Base-by-base conservation (phyloP, 2,329 filamentous ascomycete species). In the Xylariaceae sp. region DNA sequence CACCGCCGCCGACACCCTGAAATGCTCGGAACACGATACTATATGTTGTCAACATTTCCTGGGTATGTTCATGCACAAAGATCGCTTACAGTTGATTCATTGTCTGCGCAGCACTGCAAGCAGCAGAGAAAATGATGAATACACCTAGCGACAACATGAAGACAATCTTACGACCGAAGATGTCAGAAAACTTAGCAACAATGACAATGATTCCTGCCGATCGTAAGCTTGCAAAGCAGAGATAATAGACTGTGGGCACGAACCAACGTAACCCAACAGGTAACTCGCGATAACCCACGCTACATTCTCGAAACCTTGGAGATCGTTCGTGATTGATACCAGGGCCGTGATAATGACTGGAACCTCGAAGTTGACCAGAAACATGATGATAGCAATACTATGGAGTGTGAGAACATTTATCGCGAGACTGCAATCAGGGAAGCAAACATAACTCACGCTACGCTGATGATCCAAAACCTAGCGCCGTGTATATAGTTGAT, bases 161-260 rank as follows among this genome's bases (percentile, higher is more conserved):
- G 6, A 57, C 27, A 5, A 19, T 17, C 60, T 88, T 87, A 6
- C 86, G 77, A 11, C 85, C 84, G 58, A 88, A 87, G 31, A 89
- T 86, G 61, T 88, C 85, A 44, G 76, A 82, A 5, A 88, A 71
- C 58, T 85, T 86, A 42, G 86, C 86, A 57, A 86, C 90, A 0
- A 90, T 54, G 1, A 59, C 53, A n/a, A 61, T 51, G 7, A 55
- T 45, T 15, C 39, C 57, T 58, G 35, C 7, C n/a, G 12, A n/a
- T 14, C 12, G 18, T 43, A 31, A 43, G 41, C 17, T 22, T 12
- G 41, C 9, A 31, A 43, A 30, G 18, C 12, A 14, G 3, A 22
- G 18, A 2, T 17, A 17, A 15, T 6, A 3, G 27, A 27, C 22
- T 27, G 14, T n/a, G 18, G 14, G 2, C 12, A 56, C 55, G 6